phyloP scores from a whole-genome alignment of 2,329 filamentous ascomycete genomes.

The Cryphonectria parasitica region DNA sequence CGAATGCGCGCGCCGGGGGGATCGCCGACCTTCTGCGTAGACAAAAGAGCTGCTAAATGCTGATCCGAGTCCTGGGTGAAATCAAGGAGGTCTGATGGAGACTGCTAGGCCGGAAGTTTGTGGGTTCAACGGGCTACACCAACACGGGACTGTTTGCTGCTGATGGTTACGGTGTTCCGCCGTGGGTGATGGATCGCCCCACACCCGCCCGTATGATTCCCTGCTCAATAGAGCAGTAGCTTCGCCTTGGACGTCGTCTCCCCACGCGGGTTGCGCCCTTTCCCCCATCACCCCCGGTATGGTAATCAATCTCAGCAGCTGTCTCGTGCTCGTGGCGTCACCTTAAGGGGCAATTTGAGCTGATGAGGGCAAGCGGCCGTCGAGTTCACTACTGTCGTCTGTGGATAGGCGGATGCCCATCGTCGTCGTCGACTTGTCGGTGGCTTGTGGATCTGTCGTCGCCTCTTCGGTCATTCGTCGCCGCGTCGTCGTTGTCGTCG shows the following conservation, averaged over 20 bases:
- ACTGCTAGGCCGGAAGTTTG: neutral
- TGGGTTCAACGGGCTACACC: neutral
- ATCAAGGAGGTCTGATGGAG: neutral
- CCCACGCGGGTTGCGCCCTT: too few relatives aligned
- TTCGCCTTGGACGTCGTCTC: neutral
- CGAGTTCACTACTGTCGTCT: neutral
- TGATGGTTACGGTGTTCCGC: neutral
- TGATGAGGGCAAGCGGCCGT: neutral
- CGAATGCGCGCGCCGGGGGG: neutral
- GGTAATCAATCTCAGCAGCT: neutral
- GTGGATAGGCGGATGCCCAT: neutral
- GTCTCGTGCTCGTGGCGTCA: slow-evolving; percentile 7
- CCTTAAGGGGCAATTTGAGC: neutral
- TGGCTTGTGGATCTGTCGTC: neutral
- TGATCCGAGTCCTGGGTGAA: neutral
- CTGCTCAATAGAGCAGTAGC: neutral
- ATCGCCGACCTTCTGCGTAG: neutral
- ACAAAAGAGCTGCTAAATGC: neutral
- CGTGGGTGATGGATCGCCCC: neutral
- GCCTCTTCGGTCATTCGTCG: neutral
- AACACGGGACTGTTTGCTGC: neutral
- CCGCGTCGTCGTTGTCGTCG: neutral
- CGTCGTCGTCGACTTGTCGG: neutral
- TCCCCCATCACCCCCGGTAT: too few relatives aligned
- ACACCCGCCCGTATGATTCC: neutral